These are phyloP conservation scores for Xylariaceae sp. DNA, from an alignment of 2,329 filamentous ascomycete genomes.

Conservation along the genomic window DNA sequence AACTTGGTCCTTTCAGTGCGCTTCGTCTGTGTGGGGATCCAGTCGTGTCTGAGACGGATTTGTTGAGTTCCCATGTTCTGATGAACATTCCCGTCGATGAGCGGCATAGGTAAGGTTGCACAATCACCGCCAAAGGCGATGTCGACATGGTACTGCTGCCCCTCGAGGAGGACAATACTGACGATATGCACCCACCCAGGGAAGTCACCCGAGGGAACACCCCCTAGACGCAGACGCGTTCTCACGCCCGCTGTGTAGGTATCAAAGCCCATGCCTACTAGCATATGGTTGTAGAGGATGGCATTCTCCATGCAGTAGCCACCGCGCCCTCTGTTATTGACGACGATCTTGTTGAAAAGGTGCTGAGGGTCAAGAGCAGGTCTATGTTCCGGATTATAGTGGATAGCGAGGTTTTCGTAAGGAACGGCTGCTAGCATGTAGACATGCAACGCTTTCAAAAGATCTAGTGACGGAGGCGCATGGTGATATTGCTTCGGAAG, in stretches of 20 bases:
- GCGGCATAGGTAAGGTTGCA: slow-evolving; percentile 54
- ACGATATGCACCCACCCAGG: slow-evolving; percentile 59
- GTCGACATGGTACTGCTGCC: slow-evolving; percentile 54
- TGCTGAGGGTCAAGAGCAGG: slow-evolving; percentile 44
- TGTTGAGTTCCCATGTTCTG: slow-evolving; percentile 54
- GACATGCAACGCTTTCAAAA: slow-evolving; percentile 18
- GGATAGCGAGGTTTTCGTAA: slow-evolving; percentile 56
- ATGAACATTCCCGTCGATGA: slow-evolving; percentile 43
- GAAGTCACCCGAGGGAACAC: slow-evolving; percentile 42
- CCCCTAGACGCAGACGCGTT: slow-evolving; percentile 39
- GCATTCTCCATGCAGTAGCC: slow-evolving; percentile 62
- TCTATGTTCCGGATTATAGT: slow-evolving; percentile 43
- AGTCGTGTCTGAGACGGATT: slow-evolving; percentile 51
- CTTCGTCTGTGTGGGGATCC: slow-evolving; percentile 44
- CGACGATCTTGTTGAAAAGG: slow-evolving; percentile 50
- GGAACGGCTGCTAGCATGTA: slow-evolving; percentile 41
- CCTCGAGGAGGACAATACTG: slow-evolving; percentile 56
- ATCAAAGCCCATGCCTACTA: slow-evolving; percentile 50
- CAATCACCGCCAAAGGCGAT: slow-evolving; percentile 64
- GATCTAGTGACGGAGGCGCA: slow-evolving; percentile 14
- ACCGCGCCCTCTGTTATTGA: slow-evolving; percentile 41
- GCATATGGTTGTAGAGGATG: slow-evolving; percentile 52
- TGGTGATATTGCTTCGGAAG: slow-evolving; percentile 16
- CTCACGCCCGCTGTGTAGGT: slow-evolving; percentile 57
- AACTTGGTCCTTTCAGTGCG: slow-evolving; percentile 42